These are phyloP conservation scores for Allantophomopsis lycopodina DNA, from an alignment of 2,329 filamentous ascomycete species.

Conservation along the genomic window DNA sequence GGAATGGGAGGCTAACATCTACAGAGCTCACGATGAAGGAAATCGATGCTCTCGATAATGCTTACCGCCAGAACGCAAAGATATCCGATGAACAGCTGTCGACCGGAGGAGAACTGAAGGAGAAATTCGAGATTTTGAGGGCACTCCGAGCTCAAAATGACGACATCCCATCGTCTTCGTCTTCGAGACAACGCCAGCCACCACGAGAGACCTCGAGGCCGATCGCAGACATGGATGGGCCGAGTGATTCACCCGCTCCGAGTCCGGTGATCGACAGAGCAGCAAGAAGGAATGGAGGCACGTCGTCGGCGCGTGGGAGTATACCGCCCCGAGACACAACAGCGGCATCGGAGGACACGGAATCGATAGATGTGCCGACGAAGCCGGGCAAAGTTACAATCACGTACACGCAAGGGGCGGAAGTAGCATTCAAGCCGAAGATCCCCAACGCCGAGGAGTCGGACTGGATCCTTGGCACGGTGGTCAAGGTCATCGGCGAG, in stretches of 20 bases:
- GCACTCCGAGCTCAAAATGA: constrained; percentile 12
- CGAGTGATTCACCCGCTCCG: constrained; percentile 16
- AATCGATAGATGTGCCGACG: constrained; percentile 3
- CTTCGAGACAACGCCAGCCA: constrained; percentile 11
- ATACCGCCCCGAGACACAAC: constrained; percentile 14
- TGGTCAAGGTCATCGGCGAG: constrained; percentile 62
- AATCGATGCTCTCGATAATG: constrained; percentile 8
- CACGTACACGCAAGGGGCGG: constrained; percentile 45
- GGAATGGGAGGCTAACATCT: constrained; percentile 1
- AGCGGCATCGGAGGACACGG: constrained; percentile 9
- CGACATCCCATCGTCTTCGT: constrained; percentile 5
- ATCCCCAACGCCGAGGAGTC: constrained; percentile 27
- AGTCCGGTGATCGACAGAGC: constrained; percentile 16
- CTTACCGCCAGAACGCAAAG: constrained; percentile 16
- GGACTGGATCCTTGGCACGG: constrained; percentile 67
- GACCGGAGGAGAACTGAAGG: constrained; percentile 3
- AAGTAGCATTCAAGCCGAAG: constrained; percentile 54
- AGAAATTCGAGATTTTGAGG: constrained; percentile 5
- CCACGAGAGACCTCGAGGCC: constrained; percentile 6
- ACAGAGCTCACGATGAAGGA: constrained; percentile 11
- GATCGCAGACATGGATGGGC: constrained; percentile 13
- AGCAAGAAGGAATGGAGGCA: constrained; percentile 9
- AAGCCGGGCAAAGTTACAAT: constrained; percentile 28
- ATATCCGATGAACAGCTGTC: constrained; percentile 12
- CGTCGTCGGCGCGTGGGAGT: constrained; percentile 11